Conservation (phyloP, 345 rosid species). For the Sisymbrium altissimum region DNA sequence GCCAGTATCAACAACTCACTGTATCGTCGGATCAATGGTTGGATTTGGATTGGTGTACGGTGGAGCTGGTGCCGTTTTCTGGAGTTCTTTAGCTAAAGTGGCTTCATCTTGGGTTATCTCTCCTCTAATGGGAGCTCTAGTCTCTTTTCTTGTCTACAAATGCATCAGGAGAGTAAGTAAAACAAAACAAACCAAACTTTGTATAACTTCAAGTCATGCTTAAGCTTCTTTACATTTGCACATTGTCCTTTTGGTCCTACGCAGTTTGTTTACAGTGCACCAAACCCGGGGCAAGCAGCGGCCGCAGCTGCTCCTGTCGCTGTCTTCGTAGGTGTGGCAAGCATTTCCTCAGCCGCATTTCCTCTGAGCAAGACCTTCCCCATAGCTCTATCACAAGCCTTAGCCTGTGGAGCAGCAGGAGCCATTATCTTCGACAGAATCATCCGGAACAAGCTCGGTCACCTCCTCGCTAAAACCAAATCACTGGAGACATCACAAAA, state of each 20-base stretch:
- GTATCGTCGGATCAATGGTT: conserved; percentile 96
- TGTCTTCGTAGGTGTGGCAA: conserved; percentile 70
- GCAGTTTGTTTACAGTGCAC: conserved; percentile 97
- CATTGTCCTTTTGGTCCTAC: neutral
- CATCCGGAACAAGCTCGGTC: conserved; percentile 82
- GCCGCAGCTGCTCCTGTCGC: conserved; percentile 84
- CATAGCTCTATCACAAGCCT: conserved; percentile 62
- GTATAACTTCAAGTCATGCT: neutral
- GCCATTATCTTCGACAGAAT: conserved; percentile 64
- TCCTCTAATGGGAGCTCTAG: conserved; percentile 77
- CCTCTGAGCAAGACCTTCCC: conserved; percentile 69
- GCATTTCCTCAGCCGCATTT: conserved; percentile 83
- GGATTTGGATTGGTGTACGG: conserved; percentile 95
- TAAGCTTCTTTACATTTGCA: neutral
- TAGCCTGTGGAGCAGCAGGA: conserved; percentile 78
- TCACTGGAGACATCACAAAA: conserved; percentile 36
- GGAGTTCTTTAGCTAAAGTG: conserved; percentile 91
- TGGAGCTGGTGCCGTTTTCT: conserved; percentile 91
- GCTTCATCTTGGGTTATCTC: conserved; percentile 95
- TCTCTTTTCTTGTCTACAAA: conserved; percentile 88
- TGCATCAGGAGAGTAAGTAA: conserved; percentile 86
- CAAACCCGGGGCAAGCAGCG: conserved; percentile 91
- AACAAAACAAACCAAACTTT: conserved; percentile 1
- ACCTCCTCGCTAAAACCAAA: conserved; percentile 58
- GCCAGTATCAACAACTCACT: conserved; percentile 99